These are phyloP conservation scores for Sporothrix pseudoabietina DNA, from an alignment of 2,329 filamentous ascomycete species.

Conservation along the genomic window DNA sequence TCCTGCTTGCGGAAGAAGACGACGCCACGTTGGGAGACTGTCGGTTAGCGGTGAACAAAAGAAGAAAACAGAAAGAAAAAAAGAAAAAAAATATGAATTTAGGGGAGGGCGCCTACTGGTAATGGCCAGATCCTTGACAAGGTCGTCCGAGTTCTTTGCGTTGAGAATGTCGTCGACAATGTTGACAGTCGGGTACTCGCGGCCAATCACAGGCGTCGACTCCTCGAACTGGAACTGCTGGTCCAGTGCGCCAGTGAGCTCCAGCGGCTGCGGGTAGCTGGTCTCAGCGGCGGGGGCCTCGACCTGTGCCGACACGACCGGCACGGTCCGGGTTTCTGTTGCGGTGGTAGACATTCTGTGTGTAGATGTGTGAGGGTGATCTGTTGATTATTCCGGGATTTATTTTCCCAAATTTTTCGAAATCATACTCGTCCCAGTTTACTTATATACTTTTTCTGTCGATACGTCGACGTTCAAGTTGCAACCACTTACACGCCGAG, in stretches of 20 bases:
- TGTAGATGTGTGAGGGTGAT: background rate
- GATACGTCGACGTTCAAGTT: background rate
- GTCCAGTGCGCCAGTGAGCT: conserved; percentile 45
- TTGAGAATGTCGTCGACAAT: conserved; percentile 56
- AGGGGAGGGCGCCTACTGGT: conserved; percentile 39
- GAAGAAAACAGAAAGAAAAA: background rate
- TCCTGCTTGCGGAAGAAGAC: conserved; percentile 56
- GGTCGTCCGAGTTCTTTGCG: conserved; percentile 54
- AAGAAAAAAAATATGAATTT: no score
- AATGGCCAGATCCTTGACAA: conserved; percentile 62
- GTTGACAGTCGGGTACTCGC: conserved; percentile 53
- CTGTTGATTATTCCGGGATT: background rate
- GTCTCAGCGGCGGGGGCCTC: background rate
- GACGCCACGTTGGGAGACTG: conserved; percentile 52
- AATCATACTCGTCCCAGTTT: background rate
- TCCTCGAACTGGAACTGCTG: conserved; percentile 50
- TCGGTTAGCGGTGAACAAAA: background rate
- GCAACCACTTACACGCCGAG: conserved; percentile 1
- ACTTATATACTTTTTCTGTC: conserved; percentile 1
- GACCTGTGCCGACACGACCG: conserved; percentile 11
- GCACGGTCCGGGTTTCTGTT: conserved; percentile 16
- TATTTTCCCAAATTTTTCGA: background rate
- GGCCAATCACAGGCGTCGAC: conserved; percentile 57
- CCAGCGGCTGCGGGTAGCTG: conserved; percentile 30
- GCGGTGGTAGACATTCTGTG: conserved; percentile 2